Base-by-base conservation (phyloP, 2,329 filamentous ascomycete genomes). In the Claviceps pusilla region DNA sequence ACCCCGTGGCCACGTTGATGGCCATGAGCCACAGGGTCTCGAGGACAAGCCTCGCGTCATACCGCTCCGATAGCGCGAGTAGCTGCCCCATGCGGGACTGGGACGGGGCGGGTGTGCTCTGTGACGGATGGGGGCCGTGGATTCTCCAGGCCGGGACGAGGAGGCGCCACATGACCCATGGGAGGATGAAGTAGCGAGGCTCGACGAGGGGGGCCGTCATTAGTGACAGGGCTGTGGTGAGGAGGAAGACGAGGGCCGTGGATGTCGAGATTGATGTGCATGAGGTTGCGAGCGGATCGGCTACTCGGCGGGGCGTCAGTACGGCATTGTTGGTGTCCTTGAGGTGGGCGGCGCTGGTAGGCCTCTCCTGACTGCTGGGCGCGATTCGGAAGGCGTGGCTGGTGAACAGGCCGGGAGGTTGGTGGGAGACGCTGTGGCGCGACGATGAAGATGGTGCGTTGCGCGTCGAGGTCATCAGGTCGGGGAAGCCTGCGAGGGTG, bases 181-280 rank as follows among this genome's bases (percentile, higher is more conserved):
- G 90, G 12, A 96, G 76, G 65, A 98, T 94, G 68, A 95, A 95
- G 69, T 98, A 98, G 14, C 93, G 80, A 14, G 93, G 93, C 67
- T 98, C 93, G 10, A 98, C 91, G 0, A 98, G 77, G 0, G 93
- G 90, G 0, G 93, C 90, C 0, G 89, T 93, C 54, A 95, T 72
- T 12, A 98, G 78, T 0, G 87, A 91, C 3, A 95, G 74, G 0
- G 84, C 65, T 0, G 89, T 89, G 0, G 90, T 78, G 4, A 82
- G 70, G 7, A 95, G 67, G 58, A 80, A 76, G 29, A 84, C 69
- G 33, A 83, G 65, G 1, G 71, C 71, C 2, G 76, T 80, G 0
- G 79, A 81, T 0, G 75, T 74, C 2, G 69, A 62, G 0, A 72
- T 68, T 1, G 69, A 60, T 1, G 66, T 57, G 0, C 64, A 57